Percentiles rank a stretch among this genome's conserved stretches.
Evolutionary conservation across 2,329 filamentous ascomycete species (phyloP).

Genomic region (Fusarium humuli): DNA sequence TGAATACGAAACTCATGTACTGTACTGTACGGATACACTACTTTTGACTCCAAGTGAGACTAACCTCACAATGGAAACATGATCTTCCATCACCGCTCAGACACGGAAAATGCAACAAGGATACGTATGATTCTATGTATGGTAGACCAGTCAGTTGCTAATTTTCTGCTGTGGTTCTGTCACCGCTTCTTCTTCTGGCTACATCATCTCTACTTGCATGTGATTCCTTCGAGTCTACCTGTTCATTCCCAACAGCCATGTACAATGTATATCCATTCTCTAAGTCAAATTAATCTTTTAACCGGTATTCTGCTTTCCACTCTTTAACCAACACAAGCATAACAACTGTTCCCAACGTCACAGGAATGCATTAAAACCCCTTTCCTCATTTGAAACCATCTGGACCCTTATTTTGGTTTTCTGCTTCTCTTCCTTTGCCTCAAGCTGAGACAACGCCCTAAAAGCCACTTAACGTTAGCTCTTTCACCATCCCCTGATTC

Average conservation of each 20-base stretch:
- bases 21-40: slow-evolving; percentile 1
- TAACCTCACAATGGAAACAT: slow-evolving; percentile 16
- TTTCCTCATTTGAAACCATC: not conserved
- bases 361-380: slow-evolving; percentile 25
- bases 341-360: slow-evolving; percentile 22
- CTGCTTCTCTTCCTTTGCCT: not conserved
- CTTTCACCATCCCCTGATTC: slow-evolving; percentile 5
- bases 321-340: not conserved
- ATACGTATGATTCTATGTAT: not conserved
- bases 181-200: slow-evolving; percentile 26
- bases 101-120: slow-evolving; percentile 6
- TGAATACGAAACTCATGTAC: not conserved
- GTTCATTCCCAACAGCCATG: not conserved
- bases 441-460: slow-evolving; percentile 28
- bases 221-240: slow-evolving; percentile 2
- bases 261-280: slow-evolving; percentile 6
- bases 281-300: not conserved
- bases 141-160: not conserved
- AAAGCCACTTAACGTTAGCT: slow-evolving; percentile 22
- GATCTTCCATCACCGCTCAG: slow-evolving; percentile 25
- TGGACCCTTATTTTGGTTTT: slow-evolving; percentile 10
- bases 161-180: slow-evolving; percentile 14
- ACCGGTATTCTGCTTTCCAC: not conserved
- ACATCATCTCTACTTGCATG: slow-evolving; percentile 19
- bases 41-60: slow-evolving; percentile 5